A percentile compares a stretch with the other conserved stretches of the same genome.
phyloP scores from a whole-genome alignment of 2,329 filamentous ascomycete species.

The Ophiocordyceps polyrhachis-furcata region DNA sequence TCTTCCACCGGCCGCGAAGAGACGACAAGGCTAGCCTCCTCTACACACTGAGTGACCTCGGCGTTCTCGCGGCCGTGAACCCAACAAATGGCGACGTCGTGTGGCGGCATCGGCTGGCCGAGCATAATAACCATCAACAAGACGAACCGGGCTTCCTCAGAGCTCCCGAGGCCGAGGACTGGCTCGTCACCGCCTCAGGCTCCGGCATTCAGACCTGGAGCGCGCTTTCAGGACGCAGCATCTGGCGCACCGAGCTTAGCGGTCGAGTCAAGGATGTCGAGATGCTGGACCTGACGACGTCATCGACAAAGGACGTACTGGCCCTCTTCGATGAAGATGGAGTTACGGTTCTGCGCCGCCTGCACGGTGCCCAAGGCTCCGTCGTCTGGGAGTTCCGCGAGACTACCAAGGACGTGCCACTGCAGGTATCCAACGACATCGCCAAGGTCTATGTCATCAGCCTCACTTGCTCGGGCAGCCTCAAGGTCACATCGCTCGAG shows the following conservation, averaged over 20 bases:
- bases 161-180: conserved; percentile 61
- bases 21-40: conserved; percentile 75
- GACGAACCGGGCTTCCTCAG: conserved; percentile 37
- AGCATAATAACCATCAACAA: conserved; percentile 4
- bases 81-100: conserved; percentile 68
- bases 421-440: conserved; percentile 55
- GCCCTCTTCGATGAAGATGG: conserved; percentile 44
- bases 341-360: conserved; percentile 42
- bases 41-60: conserved; percentile 75
- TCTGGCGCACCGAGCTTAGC: conserved; percentile 50
- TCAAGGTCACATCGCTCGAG: conserved; percentile 61
- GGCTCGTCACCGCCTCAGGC: conserved; percentile 56
- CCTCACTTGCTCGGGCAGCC: conserved; percentile 49
- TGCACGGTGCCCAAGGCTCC: conserved; percentile 54
- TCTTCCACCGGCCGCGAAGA: conserved; percentile 77
- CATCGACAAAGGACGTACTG: conserved; percentile 49
- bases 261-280: conserved; percentile 52
- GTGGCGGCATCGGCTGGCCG: conserved; percentile 65
- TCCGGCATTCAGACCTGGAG: conserved; percentile 63
- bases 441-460: conserved; percentile 59
- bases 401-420: conserved; percentile 47
- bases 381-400: conserved; percentile 66
- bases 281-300: conserved; percentile 52
- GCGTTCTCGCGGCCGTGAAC: conserved; percentile 72
- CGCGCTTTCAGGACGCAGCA: conserved; percentile 58